phyloP scores from a whole-genome alignment of 192 early-diverging fungal genomes.

The Spinellus fusiger region DNA sequence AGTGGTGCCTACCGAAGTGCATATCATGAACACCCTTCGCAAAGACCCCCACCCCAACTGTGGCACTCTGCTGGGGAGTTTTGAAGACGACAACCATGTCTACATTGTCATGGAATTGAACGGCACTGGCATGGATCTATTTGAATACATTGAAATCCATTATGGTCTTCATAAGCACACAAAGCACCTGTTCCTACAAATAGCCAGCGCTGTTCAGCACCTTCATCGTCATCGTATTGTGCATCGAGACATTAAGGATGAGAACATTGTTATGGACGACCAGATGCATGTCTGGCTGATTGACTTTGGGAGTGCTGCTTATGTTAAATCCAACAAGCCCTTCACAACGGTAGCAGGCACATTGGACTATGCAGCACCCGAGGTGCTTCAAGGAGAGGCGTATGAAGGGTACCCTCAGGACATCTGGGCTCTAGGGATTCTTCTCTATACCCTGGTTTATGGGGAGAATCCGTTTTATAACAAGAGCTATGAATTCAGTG shows the following conservation, averaged over 20 bases:
- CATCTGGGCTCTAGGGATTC: conserved; percentile 79
- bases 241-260: conserved; percentile 78
- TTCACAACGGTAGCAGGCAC: conserved; percentile 76
- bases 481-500: conserved; percentile 42
- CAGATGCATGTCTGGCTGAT: conserved; percentile 60
- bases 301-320: conserved; percentile 78
- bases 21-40: conserved; percentile 55
- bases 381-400: conserved; percentile 75
- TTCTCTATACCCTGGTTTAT: conserved; percentile 76
- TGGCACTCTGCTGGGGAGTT: conserved; percentile 39
- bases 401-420: conserved; percentile 84
- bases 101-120: conserved; percentile 56
- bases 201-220: conserved; percentile 31
- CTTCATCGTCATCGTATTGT: conserved; percentile 55
- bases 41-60: conserved; percentile 45
- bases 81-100: conserved; percentile 63
- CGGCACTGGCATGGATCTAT: conserved; percentile 39
- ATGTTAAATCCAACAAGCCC: conserved; percentile 47
- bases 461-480: conserved; percentile 60
- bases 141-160: conserved; percentile 42
- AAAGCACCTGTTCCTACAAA: conserved; percentile 29
- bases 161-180: conserved; percentile 18
- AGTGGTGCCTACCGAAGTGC: conserved; percentile 66
- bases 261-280: conserved; percentile 71
- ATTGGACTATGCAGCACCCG: conserved; percentile 70